Evolutionary conservation across 2,329 filamentous ascomycete species (phyloP).

Genomic region (Chaetomiaceae sp.): DNA sequence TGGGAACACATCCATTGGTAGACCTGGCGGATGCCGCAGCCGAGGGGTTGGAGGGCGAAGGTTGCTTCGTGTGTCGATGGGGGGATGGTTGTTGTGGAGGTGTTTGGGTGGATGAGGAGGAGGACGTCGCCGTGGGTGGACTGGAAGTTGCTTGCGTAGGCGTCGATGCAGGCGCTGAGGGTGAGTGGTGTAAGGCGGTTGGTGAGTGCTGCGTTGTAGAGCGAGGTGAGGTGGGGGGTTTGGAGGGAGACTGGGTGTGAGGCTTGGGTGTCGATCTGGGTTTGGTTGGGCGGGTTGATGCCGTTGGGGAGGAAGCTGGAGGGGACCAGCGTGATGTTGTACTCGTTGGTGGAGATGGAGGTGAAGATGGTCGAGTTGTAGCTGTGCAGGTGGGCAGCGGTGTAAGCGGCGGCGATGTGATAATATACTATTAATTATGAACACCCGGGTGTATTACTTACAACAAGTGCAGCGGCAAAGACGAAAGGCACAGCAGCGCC

Average conservation of each 20-base stretch:
- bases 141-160: not conserved
- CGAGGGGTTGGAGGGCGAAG: not conserved
- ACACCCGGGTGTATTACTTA: not conserved
- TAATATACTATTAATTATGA: too few species aligned
- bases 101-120: not conserved
- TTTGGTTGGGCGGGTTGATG: not conserved
- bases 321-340: conserved; percentile 9
- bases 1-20: conserved; percentile 1
- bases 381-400: not conserved
- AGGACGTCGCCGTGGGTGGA: conserved; percentile 2
- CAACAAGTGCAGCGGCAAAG: conserved; percentile 20
- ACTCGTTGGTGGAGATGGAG: conserved; percentile 15
- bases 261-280: not conserved
- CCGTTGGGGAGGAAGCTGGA: not conserved
- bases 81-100: not conserved
- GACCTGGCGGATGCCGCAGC: not conserved
- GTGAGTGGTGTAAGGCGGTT: not conserved
- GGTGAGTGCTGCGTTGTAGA: not conserved
- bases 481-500: conserved; percentile 13
- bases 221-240: too few species aligned
- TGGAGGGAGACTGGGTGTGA: too few species aligned
- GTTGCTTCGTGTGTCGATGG: not conserved
- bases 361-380: conserved; percentile 20
- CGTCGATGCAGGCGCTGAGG: not conserved
- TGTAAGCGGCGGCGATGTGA: too few species aligned